Conservation (phyloP, 345 rosid genomes). For the Mercurialis annua region DNA sequence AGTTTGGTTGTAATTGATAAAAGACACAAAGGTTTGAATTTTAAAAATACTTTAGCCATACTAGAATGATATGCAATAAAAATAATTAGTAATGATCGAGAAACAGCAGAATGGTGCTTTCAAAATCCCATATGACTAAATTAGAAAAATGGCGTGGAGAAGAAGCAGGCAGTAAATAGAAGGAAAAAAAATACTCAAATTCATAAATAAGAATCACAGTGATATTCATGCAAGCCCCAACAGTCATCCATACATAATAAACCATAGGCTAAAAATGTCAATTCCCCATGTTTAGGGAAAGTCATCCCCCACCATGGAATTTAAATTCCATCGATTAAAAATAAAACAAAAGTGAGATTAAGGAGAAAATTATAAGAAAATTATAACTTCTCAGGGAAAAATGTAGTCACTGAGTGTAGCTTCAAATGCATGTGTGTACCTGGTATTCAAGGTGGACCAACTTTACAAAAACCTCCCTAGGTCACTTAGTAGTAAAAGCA, state of each 20-base stretch:
- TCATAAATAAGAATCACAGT: neutral
- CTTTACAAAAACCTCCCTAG: neutral
- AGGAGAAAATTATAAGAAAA: neutral
- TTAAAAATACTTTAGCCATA: too few species aligned
- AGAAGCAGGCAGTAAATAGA: neutral
- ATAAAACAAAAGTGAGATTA: neutral
- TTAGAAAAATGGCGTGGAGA: neutral
- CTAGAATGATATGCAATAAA: neutral
- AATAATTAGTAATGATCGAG: neutral
- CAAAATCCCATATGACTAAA: neutral
- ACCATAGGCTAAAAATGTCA: neutral
- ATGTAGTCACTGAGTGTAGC: neutral
- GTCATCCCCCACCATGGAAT: neutral
- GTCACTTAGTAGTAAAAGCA: too few species aligned
- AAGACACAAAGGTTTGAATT: too few species aligned
- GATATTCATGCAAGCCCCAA: neutral
- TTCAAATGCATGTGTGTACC: neutral
- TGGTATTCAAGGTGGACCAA: neutral
- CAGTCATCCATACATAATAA: neutral
- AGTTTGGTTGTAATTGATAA: too few species aligned
- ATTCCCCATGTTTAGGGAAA: neutral
- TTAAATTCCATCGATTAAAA: neutral
- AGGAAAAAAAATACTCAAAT: neutral
- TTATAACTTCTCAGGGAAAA: neutral
- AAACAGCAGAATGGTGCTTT: neutral